Conservation (phyloP, 768 basidiomycete species). For the Panus rudis region DNA sequence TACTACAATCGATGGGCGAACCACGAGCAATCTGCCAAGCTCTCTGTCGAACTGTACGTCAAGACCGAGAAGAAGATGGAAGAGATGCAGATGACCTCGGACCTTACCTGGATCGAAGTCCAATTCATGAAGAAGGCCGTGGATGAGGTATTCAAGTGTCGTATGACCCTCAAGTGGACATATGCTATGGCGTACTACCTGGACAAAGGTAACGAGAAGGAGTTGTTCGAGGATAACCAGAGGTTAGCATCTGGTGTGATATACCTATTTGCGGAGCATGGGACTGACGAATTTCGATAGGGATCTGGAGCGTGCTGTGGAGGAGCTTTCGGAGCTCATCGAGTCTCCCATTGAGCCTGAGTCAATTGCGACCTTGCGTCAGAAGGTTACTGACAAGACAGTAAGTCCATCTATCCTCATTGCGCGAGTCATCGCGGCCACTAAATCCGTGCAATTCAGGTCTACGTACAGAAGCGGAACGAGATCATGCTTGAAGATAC, state of each 20-base stretch:
- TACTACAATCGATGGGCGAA: slow-evolving; percentile 99
- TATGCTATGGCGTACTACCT: slow-evolving; percentile 99
- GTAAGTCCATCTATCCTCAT: slow-evolving; percentile 36
- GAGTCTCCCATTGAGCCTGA: slow-evolving; percentile 90
- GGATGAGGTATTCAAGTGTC: slow-evolving; percentile 82
- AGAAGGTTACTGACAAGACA: slow-evolving; percentile 95
- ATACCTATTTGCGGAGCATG: background rate
- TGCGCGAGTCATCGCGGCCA: background rate
- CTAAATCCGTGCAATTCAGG: slow-evolving; percentile 28
- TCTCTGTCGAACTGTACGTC: slow-evolving; percentile 84
- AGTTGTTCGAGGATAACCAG: slow-evolving; percentile 96
- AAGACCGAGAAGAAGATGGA: slow-evolving; percentile 99
- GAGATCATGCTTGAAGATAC: slow-evolving; percentile 95
- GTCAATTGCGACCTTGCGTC: slow-evolving; percentile 70
- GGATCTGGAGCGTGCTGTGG: slow-evolving; percentile 91
- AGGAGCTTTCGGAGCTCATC: slow-evolving; percentile 87
- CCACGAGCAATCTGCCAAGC: slow-evolving; percentile 98
- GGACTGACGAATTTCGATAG: slow-evolving; percentile 30
- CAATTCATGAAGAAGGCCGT: slow-evolving; percentile 99
- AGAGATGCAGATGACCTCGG: slow-evolving; percentile 92
- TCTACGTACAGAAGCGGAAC: slow-evolving; percentile 96
- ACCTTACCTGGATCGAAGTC: slow-evolving; percentile 95
- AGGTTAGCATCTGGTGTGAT: slow-evolving; percentile 43
- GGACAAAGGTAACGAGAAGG: slow-evolving; percentile 84
- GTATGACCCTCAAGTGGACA: slow-evolving; percentile 97